Evolutionary conservation across 108 stramenopile species (phyloP).

Genomic region (Nitzschia inconspicua): DNA sequence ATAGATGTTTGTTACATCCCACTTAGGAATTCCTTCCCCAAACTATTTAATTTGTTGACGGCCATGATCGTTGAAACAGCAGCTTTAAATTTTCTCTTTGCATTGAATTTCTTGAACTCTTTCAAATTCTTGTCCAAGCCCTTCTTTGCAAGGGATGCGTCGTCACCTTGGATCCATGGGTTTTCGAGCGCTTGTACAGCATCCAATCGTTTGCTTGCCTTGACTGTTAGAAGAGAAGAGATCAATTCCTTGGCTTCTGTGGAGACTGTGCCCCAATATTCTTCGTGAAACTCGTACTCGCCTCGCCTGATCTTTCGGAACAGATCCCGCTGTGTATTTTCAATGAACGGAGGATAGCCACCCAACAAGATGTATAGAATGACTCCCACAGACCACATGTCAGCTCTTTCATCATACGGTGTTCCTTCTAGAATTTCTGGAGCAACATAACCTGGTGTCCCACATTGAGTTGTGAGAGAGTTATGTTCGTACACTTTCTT

Average conservation of each 20-base stretch:
- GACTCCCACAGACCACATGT: conserved; percentile 97
- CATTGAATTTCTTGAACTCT: conserved; percentile 78
- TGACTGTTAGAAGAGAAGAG: conserved; percentile 57
- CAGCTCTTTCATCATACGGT: conserved; percentile 89
- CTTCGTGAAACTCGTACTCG: conserved; percentile 83
- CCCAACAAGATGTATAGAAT: conserved; percentile 96
- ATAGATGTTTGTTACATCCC: not conserved
- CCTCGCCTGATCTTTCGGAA: conserved; percentile 81
- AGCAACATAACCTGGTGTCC: conserved; percentile 96
- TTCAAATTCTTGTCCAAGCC: conserved; percentile 65
- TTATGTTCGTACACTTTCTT: conserved; percentile 65
- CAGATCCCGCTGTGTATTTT: conserved; percentile 74
- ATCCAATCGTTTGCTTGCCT: conserved; percentile 54
- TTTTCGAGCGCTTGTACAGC: conserved; percentile 71
- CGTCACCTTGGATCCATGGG: conserved; percentile 77
- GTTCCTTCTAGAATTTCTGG: conserved; percentile 91
- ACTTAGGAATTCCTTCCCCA: conserved; percentile 9
- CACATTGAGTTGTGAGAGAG: conserved; percentile 86
- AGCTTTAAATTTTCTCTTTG: conserved; percentile 82
- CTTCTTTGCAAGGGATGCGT: conserved; percentile 47
- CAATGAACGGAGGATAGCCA: conserved; percentile 90
- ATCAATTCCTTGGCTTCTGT: conserved; percentile 88
- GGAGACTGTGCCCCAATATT: conserved; percentile 82
- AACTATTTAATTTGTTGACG: conserved; percentile 43
- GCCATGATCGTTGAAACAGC: conserved; percentile 74